Evolutionary conservation across 2,329 filamentous ascomycete genomes (phyloP).

Genomic region (Pseudogymnoascus sp.): DNA sequence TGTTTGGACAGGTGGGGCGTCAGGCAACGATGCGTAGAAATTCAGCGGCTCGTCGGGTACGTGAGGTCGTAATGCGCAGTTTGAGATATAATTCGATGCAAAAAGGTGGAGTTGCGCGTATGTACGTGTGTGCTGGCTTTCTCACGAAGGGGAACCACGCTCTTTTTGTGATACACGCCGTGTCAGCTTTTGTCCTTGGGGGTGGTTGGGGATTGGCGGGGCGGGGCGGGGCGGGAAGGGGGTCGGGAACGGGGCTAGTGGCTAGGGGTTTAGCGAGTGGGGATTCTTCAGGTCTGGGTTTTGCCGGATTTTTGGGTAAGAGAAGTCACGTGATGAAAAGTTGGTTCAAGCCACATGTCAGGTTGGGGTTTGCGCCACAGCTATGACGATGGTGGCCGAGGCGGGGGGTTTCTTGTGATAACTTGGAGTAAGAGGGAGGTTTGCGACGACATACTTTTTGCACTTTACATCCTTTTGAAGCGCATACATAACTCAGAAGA

Average conservation of each 20-base stretch:
- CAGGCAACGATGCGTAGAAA: not conserved
- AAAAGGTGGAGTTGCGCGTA: not conserved
- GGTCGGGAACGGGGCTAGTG: not conserved
- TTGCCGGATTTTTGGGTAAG: too few species aligned
- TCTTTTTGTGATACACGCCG: not conserved
- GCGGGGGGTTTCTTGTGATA: not conserved
- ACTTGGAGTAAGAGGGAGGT: not conserved
- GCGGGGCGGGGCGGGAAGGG: not conserved
- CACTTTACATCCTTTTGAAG: not conserved
- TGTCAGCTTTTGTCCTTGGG: not conserved
- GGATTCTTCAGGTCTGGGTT: not conserved
- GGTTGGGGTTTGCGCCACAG: not conserved
- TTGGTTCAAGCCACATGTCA: not conserved
- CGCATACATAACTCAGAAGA: not conserved
- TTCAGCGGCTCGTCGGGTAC: not conserved
- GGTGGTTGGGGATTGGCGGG: not conserved
- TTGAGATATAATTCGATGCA: not conserved
- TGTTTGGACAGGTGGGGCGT: not conserved
- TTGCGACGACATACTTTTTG: not conserved
- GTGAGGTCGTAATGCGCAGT: not conserved
- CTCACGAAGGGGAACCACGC: not conserved
- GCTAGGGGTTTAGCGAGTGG: not conserved
- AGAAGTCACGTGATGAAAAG: not conserved
- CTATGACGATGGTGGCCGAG: not conserved
- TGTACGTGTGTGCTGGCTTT: not conserved